Conservation (phyloP, 768 basidiomycete genomes). For the Phylloporus sp. region DNA sequence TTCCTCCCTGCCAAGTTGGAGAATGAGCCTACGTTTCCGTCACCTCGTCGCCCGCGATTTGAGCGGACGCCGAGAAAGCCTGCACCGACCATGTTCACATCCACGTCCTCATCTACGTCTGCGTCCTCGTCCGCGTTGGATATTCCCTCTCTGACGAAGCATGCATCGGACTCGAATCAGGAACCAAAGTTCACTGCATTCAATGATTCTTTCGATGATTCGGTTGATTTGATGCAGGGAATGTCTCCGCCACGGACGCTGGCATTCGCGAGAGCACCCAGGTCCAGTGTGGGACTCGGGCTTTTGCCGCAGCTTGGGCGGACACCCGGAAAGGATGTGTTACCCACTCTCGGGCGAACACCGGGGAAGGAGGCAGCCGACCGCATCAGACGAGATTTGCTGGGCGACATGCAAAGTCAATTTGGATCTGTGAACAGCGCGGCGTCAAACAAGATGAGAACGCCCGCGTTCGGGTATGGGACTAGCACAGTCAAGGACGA, state of each 20-base stretch:
- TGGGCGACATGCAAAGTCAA: constrained; percentile 48
- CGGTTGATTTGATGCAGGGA: constrained; percentile 35
- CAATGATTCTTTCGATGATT: constrained; percentile 35
- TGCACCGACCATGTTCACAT: constrained; percentile 17
- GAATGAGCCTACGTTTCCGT: constrained; percentile 47
- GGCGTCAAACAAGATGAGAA: constrained; percentile 20
- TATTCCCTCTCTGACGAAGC: constrained; percentile 47
- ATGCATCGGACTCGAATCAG: constrained; percentile 37
- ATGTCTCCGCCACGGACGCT: constrained; percentile 54
- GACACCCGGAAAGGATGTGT: constrained; percentile 59
- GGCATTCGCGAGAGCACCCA: constrained; percentile 43
- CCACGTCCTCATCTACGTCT: constrained; percentile 28
- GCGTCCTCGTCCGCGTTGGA: constrained; percentile 33
- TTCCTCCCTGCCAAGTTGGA: constrained; percentile 67
- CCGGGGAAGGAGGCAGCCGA: constrained; percentile 69
- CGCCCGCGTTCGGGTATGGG: constrained; percentile 27
- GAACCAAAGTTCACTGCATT: constrained; percentile 33
- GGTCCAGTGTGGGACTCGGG: constrained; percentile 30
- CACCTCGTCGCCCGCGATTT: constrained; percentile 31
- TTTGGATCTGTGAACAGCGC: constrained; percentile 13
- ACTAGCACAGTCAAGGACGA: constrained; percentile 39
- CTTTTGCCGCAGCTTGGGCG: constrained; percentile 41
- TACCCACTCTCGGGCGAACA: constrained; percentile 50
- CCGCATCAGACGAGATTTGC: constrained; percentile 60
- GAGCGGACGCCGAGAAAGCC: constrained; percentile 29